These are phyloP conservation scores for Amaranthus hypochondriacus DNA, from an alignment of 148 eudicot species.

Conservation along the genomic window DNA sequence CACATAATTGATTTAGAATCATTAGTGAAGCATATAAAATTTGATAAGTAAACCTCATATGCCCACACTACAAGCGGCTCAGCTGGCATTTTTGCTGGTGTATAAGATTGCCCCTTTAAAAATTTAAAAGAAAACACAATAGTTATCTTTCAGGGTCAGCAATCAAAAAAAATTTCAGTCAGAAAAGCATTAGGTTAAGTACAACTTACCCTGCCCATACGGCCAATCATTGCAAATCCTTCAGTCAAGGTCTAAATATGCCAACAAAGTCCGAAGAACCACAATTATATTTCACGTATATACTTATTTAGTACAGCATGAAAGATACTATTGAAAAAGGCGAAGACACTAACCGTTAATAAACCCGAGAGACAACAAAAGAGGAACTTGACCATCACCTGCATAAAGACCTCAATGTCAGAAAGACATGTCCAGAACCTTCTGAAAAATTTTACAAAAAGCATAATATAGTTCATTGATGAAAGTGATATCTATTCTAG, in stretches of 20 bases:
- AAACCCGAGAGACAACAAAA: constrained; percentile 79
- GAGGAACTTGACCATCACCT: constrained; percentile 95
- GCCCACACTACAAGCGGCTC: constrained; percentile 92
- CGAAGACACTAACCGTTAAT: constrained; percentile 57
- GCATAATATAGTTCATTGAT: neutral
- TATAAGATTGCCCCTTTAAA: constrained; percentile 63
- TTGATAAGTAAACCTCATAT: constrained; percentile 56
- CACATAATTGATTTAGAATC: neutral
- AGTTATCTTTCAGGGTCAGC: no score
- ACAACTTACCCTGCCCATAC: constrained; percentile 70
- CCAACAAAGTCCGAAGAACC: constrained; percentile 13
- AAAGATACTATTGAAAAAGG: neutral
- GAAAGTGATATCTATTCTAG: neutral
- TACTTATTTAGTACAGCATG: neutral
- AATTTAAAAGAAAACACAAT: constrained; percentile 1
- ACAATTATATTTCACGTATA: neutral
- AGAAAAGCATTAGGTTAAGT: neutral
- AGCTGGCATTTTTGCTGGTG: constrained; percentile 80
- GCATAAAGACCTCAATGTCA: constrained; percentile 20
- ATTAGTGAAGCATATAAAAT: neutral
- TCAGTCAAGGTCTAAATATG: constrained; percentile 69
- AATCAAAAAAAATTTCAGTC: constrained; percentile 9
- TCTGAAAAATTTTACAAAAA: neutral
- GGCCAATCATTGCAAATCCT: constrained; percentile 99
- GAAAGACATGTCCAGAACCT: neutral